phyloP scores from a whole-genome alignment of 768 basidiomycete genomes.

The Calocera cornea region DNA sequence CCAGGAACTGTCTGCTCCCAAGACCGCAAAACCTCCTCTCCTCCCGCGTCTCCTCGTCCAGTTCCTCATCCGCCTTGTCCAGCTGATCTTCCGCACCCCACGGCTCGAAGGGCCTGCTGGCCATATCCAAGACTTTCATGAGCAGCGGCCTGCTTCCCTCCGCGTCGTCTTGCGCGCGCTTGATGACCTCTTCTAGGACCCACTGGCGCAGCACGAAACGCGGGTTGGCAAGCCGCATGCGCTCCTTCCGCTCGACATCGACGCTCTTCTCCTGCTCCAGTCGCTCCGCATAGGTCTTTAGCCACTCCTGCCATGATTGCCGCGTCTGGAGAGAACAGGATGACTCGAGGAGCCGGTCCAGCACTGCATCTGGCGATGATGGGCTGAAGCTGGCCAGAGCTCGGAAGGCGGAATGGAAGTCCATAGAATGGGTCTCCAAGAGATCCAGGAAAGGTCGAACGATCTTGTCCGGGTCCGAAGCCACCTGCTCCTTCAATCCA shows the following conservation, averaged over 20 bases:
- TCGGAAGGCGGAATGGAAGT: conserved; percentile 81
- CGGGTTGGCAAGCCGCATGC: conserved; percentile 58
- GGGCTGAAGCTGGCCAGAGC: conserved; percentile 50
- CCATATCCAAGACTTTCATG: conserved; percentile 83
- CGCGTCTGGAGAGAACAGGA: conserved; percentile 26
- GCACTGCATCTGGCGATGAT: conserved; percentile 11
- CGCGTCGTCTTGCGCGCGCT: conserved; percentile 51
- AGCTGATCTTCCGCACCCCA: conserved; percentile 68
- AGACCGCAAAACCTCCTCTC: conserved; percentile 66
- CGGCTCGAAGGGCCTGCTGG: conserved; percentile 64
- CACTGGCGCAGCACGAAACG: conserved; percentile 90
- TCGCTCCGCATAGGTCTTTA: conserved; percentile 45
- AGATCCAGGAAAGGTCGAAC: conserved; percentile 59
- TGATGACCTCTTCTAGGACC: conserved; percentile 88
- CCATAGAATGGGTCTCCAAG: conserved; percentile 60
- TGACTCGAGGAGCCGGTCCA: conserved; percentile 24
- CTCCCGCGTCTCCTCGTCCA: conserved; percentile 48
- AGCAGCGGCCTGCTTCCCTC: conserved; percentile 49
- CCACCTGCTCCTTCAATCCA: conserved; percentile 45
- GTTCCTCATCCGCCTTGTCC: conserved; percentile 25
- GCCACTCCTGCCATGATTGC: conserved; percentile 47
- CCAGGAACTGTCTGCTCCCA: conserved; percentile 61
- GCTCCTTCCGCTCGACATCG: conserved; percentile 36
- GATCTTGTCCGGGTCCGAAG: conserved; percentile 46
- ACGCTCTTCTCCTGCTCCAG: conserved; percentile 30